Evolutionary conservation across 495 filamentous ascomycete species (phyloP), one percentile per base, ranked within the genome.

Genomic region (Podospora fimiseda): DNA sequence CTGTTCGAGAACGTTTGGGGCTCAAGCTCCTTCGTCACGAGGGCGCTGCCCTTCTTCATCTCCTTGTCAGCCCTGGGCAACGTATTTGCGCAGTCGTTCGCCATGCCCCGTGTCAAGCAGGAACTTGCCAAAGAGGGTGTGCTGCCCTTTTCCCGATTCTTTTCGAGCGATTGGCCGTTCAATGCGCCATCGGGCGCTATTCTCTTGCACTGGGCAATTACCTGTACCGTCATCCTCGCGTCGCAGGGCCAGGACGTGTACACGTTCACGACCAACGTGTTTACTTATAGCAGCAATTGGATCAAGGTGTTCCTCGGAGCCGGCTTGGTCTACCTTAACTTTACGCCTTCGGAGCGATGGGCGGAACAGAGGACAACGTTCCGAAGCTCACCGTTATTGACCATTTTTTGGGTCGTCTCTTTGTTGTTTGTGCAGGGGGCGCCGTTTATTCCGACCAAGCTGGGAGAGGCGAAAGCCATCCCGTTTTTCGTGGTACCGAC

Each of bases 61-160:
- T 80, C 78, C 2, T 58, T 86, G n/a, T 83, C 80, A 36, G 76
- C 80, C 4, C 75, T 84, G 48, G 82, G 82, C 20, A 87, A 86
- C 57, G 80, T 85, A n/a, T 66, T 85, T 30, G 75, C 78, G 18
- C 78, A 84, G 47, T 75, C 76, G 8, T 87, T 84, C 58, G 79
- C 80, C 5, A 81, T 83, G 63, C 77, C 78, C 9, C 74, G 81
- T 50, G 68, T 83, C 48, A 75, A 80, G 41, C 78, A 79, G 63
- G 80, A 82, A 60, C 68, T 83, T 7, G 80, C 75, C 22, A 80
- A 81, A 54, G 80, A 84, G 57, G 80, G 80, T 9, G 68, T 83
- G 20, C 57, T 84, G 42, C 79, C 80, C 18, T 77, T 70, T 39
- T 79, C 78, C 2, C 71, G 71, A 24, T 58, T 83, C 59, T 84